Evolutionary conservation across 2,329 filamentous ascomycete genomes (phyloP).

Genomic region (Diaporthe amygdali): DNA sequence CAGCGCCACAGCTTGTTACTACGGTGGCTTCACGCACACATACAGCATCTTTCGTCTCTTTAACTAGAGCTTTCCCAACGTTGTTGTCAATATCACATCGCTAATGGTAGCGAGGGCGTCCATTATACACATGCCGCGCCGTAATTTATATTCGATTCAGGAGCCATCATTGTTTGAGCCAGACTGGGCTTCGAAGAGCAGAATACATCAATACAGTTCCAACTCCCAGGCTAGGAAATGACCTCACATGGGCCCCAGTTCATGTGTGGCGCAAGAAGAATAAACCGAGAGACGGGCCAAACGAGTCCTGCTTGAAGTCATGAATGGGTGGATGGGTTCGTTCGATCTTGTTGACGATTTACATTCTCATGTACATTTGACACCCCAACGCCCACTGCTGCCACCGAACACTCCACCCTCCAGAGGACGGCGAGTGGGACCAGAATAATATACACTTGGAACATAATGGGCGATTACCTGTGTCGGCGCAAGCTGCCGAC

Average conservation of each 20-base stretch:
- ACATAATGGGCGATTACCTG: constrained; percentile 38
- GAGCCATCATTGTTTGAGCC: not conserved
- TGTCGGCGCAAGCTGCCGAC: constrained; percentile 59
- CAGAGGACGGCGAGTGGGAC: not conserved
- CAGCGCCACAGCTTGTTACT: not conserved
- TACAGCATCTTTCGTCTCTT: not conserved
- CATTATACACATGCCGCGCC: not conserved
- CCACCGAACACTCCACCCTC: not conserved
- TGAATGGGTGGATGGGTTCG: not conserved
- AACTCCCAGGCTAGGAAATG: too few relatives aligned
- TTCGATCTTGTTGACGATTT: not conserved
- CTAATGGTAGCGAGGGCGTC: not conserved
- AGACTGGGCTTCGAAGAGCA: not conserved
- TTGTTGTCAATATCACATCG: not conserved
- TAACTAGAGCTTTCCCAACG: not conserved
- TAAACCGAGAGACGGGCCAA: not conserved
- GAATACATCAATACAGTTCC: not conserved
- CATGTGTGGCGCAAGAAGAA: not conserved
- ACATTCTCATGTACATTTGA: not conserved
- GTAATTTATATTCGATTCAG: not conserved
- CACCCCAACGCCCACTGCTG: not conserved
- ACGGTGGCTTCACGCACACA: not conserved
- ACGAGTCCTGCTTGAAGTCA: not conserved
- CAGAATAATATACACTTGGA: not conserved
- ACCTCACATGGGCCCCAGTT: not conserved